phyloP scores from a whole-genome alignment of 2,329 filamentous ascomycete genomes.

The Bipolaris oryzae region DNA sequence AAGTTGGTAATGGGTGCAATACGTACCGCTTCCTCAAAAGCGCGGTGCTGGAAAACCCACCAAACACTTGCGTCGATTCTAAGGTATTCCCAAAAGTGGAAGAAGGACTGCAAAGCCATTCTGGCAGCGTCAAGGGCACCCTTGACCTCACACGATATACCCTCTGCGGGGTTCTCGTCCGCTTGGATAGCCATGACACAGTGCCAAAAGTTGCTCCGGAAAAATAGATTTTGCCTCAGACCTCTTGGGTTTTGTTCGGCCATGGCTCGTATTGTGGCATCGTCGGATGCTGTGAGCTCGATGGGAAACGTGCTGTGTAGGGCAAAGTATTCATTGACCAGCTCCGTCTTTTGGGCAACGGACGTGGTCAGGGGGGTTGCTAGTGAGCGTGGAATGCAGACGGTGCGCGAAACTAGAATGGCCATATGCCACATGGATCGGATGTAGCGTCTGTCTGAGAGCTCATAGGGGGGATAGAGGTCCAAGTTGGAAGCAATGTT shows the following conservation, averaged over 20 bases:
- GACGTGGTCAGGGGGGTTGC: constrained; percentile 74
- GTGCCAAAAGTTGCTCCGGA: constrained; percentile 83
- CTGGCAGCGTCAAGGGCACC: constrained; percentile 77
- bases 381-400: constrained; percentile 76
- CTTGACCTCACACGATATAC: constrained; percentile 62
- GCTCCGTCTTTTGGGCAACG: constrained; percentile 69
- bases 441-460: constrained; percentile 61
- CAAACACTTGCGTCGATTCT: constrained; percentile 76
- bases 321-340: constrained; percentile 71
- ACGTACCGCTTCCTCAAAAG: constrained; percentile 78
- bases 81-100: constrained; percentile 72
- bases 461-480: constrained; percentile 48
- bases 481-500: constrained; percentile 53
- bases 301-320: constrained; percentile 76
- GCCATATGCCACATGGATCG: constrained; percentile 79
- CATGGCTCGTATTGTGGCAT: constrained; percentile 63
- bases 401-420: constrained; percentile 76
- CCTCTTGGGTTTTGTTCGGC: constrained; percentile 67
- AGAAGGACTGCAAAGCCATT: constrained; percentile 75
- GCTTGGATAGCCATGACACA: constrained; percentile 81
- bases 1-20: not conserved
- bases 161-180: constrained; percentile 66
- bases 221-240: constrained; percentile 75
- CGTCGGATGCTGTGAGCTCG: constrained; percentile 71
- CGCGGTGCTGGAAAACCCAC: constrained; percentile 85